phyloP scores from a whole-genome alignment of 371 early-diverging fungal genomes.

The Cokeromyces recurvatus region DNA sequence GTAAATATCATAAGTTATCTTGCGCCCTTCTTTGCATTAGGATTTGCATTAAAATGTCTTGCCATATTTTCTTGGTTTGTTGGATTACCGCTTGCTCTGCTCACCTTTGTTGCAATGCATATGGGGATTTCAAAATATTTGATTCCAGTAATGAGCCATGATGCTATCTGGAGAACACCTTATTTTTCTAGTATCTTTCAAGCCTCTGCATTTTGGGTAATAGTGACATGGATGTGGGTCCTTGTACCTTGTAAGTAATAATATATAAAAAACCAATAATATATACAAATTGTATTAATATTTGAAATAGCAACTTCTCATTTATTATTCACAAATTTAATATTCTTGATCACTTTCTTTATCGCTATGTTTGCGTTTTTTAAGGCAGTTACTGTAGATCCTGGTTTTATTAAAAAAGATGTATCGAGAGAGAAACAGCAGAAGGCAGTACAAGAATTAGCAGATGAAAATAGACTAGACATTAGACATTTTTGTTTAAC shows the following conservation, averaged over 20 bases:
- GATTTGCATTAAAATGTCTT: slow-evolving; percentile 53
- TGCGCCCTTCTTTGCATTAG: slow-evolving; percentile 66
- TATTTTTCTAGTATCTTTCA: slow-evolving; percentile 85
- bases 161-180: slow-evolving; percentile 70
- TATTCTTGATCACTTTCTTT: slow-evolving; percentile 55
- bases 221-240: slow-evolving; percentile 54
- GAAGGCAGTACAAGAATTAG: slow-evolving; percentile 58
- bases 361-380: slow-evolving; percentile 69
- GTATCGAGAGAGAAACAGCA: slow-evolving; percentile 39
- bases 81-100: slow-evolving; percentile 62
- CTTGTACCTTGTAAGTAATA: slow-evolving; percentile 28
- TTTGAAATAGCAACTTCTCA: slow-evolving; percentile 59
- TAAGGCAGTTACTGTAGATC: slow-evolving; percentile 69
- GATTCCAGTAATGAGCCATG: slow-evolving; percentile 46
- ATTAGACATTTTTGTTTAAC: slow-evolving; percentile 79
- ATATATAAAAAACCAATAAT: no score
- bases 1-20: slow-evolving; percentile 63
- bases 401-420: slow-evolving; percentile 72
- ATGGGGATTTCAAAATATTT: slow-evolving; percentile 59
- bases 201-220: slow-evolving; percentile 68
- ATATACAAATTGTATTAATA: neutral
- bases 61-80: slow-evolving; percentile 72
- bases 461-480: slow-evolving; percentile 67
- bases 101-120: slow-evolving; percentile 53
- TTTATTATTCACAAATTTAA: slow-evolving; percentile 54